Conservation (phyloP, 768 basidiomycete species). For the Amanita muscaria region DNA sequence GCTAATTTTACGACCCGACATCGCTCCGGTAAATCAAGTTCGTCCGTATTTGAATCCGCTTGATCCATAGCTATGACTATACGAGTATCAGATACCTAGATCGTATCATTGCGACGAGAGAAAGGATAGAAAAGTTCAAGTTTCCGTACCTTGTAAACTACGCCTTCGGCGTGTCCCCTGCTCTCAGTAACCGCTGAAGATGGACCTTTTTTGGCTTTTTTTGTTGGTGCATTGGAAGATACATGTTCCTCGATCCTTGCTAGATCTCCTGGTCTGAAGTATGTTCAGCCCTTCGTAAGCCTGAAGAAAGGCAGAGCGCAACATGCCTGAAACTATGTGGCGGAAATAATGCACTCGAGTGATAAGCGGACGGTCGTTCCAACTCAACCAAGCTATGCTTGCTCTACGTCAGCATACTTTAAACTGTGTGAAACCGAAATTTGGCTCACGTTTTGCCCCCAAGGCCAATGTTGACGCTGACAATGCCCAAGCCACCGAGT, state of each 20-base stretch:
- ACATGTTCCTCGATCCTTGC: conserved; percentile 76
- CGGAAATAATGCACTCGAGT: conserved; percentile 61
- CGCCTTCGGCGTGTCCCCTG: conserved; percentile 53
- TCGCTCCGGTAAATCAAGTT: conserved; percentile 76
- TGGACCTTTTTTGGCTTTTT: conserved; percentile 35
- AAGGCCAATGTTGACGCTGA: conserved; percentile 71
- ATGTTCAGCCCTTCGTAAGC: not conserved
- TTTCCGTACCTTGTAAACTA: conserved; percentile 70
- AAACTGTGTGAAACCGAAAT: not conserved
- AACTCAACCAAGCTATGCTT: conserved; percentile 75
- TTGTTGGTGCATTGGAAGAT: conserved; percentile 25
- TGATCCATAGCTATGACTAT: conserved; percentile 75
- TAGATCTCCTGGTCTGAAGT: conserved; percentile 75
- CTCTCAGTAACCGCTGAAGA: conserved; percentile 29
- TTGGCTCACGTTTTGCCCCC: conserved; percentile 79
- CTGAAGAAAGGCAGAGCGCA: not conserved
- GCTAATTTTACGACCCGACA: conserved; percentile 84
- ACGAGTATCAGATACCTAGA: conserved; percentile 68
- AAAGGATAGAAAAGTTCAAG: not conserved
- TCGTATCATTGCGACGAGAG: not conserved
- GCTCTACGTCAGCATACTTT: conserved; percentile 16
- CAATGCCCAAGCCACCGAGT: conserved; percentile 61
- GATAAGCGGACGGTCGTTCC: conserved; percentile 75
- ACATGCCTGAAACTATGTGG: conserved; percentile 75
- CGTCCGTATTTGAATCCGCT: conserved; percentile 48